Percentiles rank a stretch among this genome's conserved stretches.
Evolutionary conservation across 192 early-diverging fungal genomes (phyloP).

Genomic region (Coemansia furcata): DNA sequence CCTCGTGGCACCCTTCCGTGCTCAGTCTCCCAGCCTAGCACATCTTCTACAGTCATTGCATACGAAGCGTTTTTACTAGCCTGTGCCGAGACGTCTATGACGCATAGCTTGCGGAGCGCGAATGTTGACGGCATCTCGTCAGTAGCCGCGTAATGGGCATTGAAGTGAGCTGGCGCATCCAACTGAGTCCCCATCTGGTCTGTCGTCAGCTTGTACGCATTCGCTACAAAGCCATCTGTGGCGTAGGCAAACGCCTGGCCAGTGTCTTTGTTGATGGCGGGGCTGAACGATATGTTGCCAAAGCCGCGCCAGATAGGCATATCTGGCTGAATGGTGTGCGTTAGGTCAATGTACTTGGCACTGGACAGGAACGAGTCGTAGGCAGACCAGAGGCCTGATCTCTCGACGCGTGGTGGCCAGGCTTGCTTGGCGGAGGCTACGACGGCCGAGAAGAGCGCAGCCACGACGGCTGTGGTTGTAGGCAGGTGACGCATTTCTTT

Average conservation of each 20-base stretch:
- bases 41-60: constrained; percentile 33
- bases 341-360: constrained; percentile 52
- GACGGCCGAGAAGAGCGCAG: neutral
- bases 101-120: constrained; percentile 53
- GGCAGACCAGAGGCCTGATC: constrained; percentile 19
- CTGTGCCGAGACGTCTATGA: constrained; percentile 50
- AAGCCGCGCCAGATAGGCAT: constrained; percentile 58
- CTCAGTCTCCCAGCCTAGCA: constrained; percentile 38
- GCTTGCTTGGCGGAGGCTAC: neutral
- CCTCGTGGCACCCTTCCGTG: constrained; percentile 40
- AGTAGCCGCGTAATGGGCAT: constrained; percentile 38
- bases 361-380: constrained; percentile 28
- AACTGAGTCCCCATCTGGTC: constrained; percentile 58
- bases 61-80: constrained; percentile 38
- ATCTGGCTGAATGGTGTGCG: constrained; percentile 52
- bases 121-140: constrained; percentile 54
- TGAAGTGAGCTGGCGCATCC: constrained; percentile 55
- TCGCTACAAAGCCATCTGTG: constrained; percentile 48
- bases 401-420: neutral
- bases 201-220: constrained; percentile 51
- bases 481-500: neutral
- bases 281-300: constrained; percentile 50
- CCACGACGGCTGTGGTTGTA: neutral
- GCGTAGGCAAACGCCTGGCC: constrained; percentile 46
- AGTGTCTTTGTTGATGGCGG: constrained; percentile 38